These are phyloP conservation scores for Monosporascus sp. DNA, from an alignment of 2,329 filamentous ascomycete genomes.

Conservation along the genomic window DNA sequence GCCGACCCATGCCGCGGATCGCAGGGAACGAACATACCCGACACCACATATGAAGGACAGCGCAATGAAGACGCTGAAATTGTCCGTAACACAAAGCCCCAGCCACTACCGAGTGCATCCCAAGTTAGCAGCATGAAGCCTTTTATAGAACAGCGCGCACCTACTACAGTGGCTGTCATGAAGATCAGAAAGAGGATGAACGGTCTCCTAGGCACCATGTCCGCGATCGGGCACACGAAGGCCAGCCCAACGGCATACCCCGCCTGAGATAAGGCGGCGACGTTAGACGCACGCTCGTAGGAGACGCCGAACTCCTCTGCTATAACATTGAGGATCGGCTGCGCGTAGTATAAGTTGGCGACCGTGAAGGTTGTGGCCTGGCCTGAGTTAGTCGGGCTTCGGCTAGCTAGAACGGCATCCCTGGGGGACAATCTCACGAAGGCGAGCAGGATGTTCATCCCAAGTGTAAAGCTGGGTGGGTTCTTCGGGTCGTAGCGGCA, in stretches of 20 bases:
- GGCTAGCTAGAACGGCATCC: background rate
- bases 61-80: slow-evolving; percentile 53
- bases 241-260: slow-evolving; percentile 63
- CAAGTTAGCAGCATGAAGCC: background rate
- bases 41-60: slow-evolving; percentile 57
- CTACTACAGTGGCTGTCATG: slow-evolving; percentile 56
- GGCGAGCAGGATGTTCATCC: slow-evolving; percentile 65
- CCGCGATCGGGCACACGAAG: slow-evolving; percentile 62
- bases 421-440: slow-evolving; percentile 37
- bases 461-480: slow-evolving; percentile 63
- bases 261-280: slow-evolving; percentile 63
- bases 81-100: slow-evolving; percentile 56
- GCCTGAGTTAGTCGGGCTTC: background rate
- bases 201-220: slow-evolving; percentile 52
- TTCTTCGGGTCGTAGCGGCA: slow-evolving; percentile 63
- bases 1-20: no score
- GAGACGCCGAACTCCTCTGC: slow-evolving; percentile 57
- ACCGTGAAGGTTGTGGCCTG: slow-evolving; percentile 53
- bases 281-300: slow-evolving; percentile 51
- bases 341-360: slow-evolving; percentile 65
- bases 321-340: slow-evolving; percentile 62
- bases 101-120: slow-evolving; percentile 38
- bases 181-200: slow-evolving; percentile 58
- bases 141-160: slow-evolving; percentile 13
- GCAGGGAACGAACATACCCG: slow-evolving; percentile 17